phyloP scores from a whole-genome alignment of 2,329 filamentous ascomycete species.

The Aspergillus niger region DNA sequence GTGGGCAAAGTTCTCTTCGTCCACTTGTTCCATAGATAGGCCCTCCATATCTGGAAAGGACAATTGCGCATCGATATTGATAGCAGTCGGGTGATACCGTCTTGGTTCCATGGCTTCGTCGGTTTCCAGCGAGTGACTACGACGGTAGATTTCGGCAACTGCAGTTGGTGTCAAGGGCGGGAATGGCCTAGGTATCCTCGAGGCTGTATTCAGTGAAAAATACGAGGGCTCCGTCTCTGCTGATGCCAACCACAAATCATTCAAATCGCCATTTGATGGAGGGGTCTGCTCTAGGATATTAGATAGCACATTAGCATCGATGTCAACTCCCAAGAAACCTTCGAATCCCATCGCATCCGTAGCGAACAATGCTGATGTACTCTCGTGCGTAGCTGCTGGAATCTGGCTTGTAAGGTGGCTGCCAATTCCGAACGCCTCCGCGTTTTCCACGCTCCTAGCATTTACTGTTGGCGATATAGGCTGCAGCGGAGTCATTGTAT shows the following conservation, averaged over 20 bases:
- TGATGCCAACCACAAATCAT: neutral
- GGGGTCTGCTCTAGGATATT: neutral
- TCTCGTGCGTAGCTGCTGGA: neutral
- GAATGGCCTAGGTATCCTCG: neutral
- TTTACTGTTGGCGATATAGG: neutral
- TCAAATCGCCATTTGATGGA: neutral
- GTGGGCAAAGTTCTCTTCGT: neutral
- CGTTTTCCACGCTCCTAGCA: neutral
- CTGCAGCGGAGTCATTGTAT: neutral
- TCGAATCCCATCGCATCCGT: neutral
- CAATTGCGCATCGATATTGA: neutral
- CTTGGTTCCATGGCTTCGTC: constrained; percentile 2
- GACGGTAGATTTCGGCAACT: neutral
- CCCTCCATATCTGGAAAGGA: neutral
- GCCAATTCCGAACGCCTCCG: neutral
- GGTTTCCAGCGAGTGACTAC: neutral
- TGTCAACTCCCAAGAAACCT: neutral
- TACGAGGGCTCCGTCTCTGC: neutral
- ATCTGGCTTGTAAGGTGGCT: neutral
- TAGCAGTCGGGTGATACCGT: neutral
- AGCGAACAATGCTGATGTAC: neutral
- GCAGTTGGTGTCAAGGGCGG: neutral
- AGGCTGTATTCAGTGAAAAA: neutral
- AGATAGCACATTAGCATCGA: neutral
- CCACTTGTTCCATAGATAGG: neutral